These are phyloP conservation scores for Coccomyxa sp. DNA, from an alignment of 139 green algal species.

Conservation along the genomic window DNA sequence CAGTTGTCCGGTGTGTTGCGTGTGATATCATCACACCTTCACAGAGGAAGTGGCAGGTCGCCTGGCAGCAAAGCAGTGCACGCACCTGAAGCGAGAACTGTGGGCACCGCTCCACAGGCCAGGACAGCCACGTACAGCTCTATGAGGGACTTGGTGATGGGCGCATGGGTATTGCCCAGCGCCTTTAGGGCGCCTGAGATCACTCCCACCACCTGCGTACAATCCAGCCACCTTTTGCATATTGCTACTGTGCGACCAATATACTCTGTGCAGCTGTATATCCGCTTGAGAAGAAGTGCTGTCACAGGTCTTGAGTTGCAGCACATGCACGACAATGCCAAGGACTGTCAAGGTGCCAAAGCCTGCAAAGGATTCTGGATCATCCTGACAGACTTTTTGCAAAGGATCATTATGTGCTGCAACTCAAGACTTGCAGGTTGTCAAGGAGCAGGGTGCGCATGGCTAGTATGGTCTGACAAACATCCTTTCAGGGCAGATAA, in stretches of 20 bases:
- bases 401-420: background rate
- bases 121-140: slow-evolving; percentile 16
- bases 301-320: background rate
- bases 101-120: background rate
- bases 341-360: background rate
- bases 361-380: background rate
- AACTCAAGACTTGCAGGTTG: background rate
- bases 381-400: background rate
- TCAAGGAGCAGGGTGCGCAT: background rate
- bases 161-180: slow-evolving; percentile 29
- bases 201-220: slow-evolving; percentile 15
- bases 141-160: slow-evolving; percentile 19
- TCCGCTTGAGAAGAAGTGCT: background rate
- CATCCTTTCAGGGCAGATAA: background rate
- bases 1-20: background rate
- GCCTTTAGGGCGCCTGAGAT: slow-evolving; percentile 20
- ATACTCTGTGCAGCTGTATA: too few relatives aligned
- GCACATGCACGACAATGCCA: background rate
- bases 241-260: too few relatives aligned
- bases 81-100: background rate
- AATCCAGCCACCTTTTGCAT: background rate
- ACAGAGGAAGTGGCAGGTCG: background rate
- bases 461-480: background rate
- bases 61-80: background rate
- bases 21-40: background rate